A percentile compares a stretch with the other conserved stretches of the same genome.
These are phyloP conservation scores for Tephrocybe rancida DNA, from an alignment of 768 basidiomycete genomes.

Conservation along the genomic window DNA sequence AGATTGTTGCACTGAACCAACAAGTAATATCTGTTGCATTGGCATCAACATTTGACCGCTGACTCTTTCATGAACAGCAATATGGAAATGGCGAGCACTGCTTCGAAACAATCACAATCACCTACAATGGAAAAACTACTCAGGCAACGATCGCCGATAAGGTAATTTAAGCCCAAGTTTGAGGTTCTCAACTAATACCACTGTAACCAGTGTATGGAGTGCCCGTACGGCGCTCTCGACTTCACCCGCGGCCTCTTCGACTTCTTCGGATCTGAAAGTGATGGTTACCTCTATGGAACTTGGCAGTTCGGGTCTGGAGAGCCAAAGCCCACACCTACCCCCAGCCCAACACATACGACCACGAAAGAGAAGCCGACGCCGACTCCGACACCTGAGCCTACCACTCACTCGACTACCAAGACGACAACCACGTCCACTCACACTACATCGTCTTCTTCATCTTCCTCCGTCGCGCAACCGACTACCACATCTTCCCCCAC, in stretches of 20 bases:
- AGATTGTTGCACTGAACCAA: conserved; percentile 49
- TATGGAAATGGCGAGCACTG: conserved; percentile 37
- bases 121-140: conserved; percentile 48
- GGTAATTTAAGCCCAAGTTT: conserved; percentile 32
- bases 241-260: conserved; percentile 53
- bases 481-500: neutral
- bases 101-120: conserved; percentile 54
- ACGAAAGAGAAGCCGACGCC: conserved; percentile 18
- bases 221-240: conserved; percentile 54
- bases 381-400: conserved; percentile 16
- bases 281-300: conserved; percentile 46
- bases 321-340: conserved; percentile 16
- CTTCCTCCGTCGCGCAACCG: conserved; percentile 2
- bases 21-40: conserved; percentile 5
- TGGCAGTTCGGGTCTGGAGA: conserved; percentile 40
- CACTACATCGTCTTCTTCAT: conserved; percentile 5
- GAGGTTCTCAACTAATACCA: neutral
- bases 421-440: conserved; percentile 13
- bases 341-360: conserved; percentile 22
- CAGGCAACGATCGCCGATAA: conserved; percentile 47
- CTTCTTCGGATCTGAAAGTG: conserved; percentile 39
- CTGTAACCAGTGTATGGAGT: conserved; percentile 47
- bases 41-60: neutral
- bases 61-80: conserved; percentile 16
- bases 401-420: conserved; percentile 14